Percentiles rank a stretch among this genome's conserved stretches.
Conservation (phyloP, 2,329 filamentous ascomycete species). For the Penicillium sp. region DNA sequence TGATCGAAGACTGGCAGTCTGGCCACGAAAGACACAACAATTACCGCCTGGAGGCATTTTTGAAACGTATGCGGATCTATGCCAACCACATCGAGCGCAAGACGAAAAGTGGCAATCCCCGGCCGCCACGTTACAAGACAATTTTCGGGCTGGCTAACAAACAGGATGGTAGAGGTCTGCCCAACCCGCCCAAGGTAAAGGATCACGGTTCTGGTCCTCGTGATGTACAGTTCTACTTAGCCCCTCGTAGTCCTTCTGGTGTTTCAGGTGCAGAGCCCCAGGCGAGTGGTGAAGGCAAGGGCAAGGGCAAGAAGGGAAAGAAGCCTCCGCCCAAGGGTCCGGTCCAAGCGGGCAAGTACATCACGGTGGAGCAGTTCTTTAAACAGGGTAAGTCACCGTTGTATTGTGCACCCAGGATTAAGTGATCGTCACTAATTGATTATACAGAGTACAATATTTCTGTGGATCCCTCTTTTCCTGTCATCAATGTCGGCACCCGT, state of each 20-base stretch:
- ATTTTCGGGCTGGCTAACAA: constrained; percentile 48
- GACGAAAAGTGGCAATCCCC: constrained; percentile 32
- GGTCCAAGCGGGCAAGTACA: constrained; percentile 41
- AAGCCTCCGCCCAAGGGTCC: constrained; percentile 26
- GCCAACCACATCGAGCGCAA: constrained; percentile 42
- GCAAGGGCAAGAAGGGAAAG: constrained; percentile 28
- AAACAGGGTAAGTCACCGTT: constrained; percentile 34
- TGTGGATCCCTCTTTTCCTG: constrained; percentile 48
- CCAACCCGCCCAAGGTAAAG: constrained; percentile 38
- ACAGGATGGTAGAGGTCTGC: constrained; percentile 34
- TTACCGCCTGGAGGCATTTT: constrained; percentile 30
- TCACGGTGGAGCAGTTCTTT: constrained; percentile 56
- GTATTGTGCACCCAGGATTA: not conserved
- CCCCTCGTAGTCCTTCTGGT: constrained; percentile 3
- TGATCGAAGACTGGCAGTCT: constrained; percentile 37
- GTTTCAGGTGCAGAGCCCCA: constrained; percentile 9
- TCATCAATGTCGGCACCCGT: constrained; percentile 64
- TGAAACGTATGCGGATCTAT: constrained; percentile 44
- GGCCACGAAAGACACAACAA: constrained; percentile 17
- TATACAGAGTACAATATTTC: constrained; percentile 39
- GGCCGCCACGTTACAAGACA: constrained; percentile 44
- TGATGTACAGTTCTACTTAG: constrained; percentile 56
- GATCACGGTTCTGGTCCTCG: constrained; percentile 49
- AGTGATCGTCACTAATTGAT: not conserved
- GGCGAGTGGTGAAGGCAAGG: constrained; percentile 19